Conservation (phyloP, 176 grass and related monocot species). For the Hordeum marinum region DNA sequence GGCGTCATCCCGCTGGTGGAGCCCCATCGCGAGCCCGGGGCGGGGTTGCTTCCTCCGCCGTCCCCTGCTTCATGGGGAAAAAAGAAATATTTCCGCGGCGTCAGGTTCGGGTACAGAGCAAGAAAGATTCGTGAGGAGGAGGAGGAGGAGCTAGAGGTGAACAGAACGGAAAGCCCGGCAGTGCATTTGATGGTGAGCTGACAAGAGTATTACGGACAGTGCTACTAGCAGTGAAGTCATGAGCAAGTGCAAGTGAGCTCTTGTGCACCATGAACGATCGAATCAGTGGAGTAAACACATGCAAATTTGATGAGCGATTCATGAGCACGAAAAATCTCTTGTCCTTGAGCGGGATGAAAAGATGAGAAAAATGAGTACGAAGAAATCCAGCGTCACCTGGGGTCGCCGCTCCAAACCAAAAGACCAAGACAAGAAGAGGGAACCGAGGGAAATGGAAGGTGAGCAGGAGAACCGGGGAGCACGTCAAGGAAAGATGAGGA, state of each 20-base stretch:
- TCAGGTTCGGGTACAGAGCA: constrained; percentile 16
- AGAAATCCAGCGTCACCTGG: not conserved
- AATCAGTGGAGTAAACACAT: not conserved
- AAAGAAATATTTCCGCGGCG: constrained; percentile 20
- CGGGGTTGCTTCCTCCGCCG: constrained; percentile 9
- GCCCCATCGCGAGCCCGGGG: constrained; percentile 20
- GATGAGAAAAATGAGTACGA: not conserved
- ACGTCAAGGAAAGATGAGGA: constrained; percentile 1
- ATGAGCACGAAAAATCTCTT: not conserved
- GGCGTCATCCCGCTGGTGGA: constrained; percentile 5
- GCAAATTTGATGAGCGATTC: not conserved
- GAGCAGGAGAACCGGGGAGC: not conserved
- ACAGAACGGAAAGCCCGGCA: not conserved
- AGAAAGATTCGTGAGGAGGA: not conserved
- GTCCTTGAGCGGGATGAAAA: not conserved
- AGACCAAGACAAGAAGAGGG: not conserved
- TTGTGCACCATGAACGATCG: not conserved
- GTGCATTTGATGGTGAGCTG: not conserved
- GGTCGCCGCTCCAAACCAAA: not conserved
- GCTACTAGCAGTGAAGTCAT: not conserved
- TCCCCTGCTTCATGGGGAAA: constrained; percentile 38
- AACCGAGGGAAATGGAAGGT: not conserved
- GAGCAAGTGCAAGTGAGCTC: not conserved
- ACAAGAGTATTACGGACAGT: not conserved
- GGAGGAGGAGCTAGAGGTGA: not conserved